Conservation (phyloP, 306 rosid genomes). For the Dryas drummondii region DNA sequence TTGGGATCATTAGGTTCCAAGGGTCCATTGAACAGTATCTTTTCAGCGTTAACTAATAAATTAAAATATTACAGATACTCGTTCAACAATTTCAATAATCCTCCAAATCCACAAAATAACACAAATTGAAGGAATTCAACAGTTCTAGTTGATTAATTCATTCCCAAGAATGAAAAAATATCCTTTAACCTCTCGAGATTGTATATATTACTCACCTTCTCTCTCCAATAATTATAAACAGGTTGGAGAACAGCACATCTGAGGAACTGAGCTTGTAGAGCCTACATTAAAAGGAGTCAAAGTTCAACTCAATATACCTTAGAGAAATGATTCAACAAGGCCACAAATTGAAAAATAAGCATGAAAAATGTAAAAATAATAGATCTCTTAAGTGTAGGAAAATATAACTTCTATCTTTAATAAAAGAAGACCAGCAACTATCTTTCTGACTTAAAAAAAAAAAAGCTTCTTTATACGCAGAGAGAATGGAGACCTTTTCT, state of each 20-base stretch:
- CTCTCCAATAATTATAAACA: conserved; percentile 84
- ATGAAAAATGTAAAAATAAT: neutral
- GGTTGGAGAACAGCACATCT: conserved; percentile 56
- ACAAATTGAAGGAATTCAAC: neutral
- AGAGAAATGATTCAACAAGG: conserved; percentile 14
- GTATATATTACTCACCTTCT: conserved; percentile 58
- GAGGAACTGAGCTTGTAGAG: conserved; percentile 56
- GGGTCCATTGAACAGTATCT: neutral
- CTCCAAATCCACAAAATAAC: neutral
- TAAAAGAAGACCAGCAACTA: neutral
- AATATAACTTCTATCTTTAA: neutral
- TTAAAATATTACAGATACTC: neutral
- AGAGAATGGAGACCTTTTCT: neutral
- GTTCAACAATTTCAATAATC: neutral
- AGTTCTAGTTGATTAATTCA: neutral
- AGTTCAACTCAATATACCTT: neutral
- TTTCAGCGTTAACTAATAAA: no score
- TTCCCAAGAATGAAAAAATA: neutral
- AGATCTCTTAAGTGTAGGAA: neutral
- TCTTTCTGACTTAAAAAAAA: neutral
- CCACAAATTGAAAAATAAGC: neutral
- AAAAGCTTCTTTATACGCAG: neutral
- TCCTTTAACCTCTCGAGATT: neutral
- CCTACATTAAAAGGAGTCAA: conserved; percentile 47
- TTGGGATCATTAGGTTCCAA: neutral